Conservation (phyloP, 768 basidiomycete species). For the Trametes meyenii region DNA sequence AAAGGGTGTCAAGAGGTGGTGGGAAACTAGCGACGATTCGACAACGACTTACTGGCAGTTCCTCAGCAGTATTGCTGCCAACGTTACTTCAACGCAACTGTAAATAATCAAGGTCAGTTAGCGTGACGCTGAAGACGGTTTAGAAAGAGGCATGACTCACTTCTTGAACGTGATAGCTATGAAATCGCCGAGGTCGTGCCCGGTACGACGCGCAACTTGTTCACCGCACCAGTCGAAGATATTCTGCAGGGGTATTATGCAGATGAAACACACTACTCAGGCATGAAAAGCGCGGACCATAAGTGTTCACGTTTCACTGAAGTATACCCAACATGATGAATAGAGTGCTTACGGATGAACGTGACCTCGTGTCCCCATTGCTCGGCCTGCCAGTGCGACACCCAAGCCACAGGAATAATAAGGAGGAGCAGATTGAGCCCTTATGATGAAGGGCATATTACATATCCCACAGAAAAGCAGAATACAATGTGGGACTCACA, state of each 20-base stretch:
- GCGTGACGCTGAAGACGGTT: no score
- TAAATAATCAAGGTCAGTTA: no score
- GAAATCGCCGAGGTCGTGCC: conserved; percentile 62
- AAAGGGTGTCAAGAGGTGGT: not conserved
- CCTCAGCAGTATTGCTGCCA: no score
- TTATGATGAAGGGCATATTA: not conserved
- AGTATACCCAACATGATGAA: not conserved
- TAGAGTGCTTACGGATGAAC: conserved; percentile 42
- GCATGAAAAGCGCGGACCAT: not conserved
- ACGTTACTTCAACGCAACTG: no score
- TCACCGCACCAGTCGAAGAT: conserved; percentile 66
- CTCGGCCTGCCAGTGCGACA: conserved; percentile 46
- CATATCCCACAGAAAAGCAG: not conserved
- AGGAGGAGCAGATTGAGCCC: conserved; percentile 55
- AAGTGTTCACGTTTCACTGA: not conserved
- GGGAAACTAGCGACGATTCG: no score
- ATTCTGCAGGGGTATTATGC: conserved; percentile 63
- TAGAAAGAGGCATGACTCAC: conserved; percentile 39
- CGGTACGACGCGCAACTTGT: conserved; percentile 58
- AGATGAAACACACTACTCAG: conserved; percentile 25
- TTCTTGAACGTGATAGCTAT: conserved; percentile 66
- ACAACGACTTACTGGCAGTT: no score
- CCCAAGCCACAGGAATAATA: conserved; percentile 64
- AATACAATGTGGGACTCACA: not conserved
- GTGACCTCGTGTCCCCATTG: conserved; percentile 42